Evolutionary conservation across 768 basidiomycete genomes (phyloP), one percentile per base, ranked within the genome.

Genomic region (Boletus huronensis): DNA sequence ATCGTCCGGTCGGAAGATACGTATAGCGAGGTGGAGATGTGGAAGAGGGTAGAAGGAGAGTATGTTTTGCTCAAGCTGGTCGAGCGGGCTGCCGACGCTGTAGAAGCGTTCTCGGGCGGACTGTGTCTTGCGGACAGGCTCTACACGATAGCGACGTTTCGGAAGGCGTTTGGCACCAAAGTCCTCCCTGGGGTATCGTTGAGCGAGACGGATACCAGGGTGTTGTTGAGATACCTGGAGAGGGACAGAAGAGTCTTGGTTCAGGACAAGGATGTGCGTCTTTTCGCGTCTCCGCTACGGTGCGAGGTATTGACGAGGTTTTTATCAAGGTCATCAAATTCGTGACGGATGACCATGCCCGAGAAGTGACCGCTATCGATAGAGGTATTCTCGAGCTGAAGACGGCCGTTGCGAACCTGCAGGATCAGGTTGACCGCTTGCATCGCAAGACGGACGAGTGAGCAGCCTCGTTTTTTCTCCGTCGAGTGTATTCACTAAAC

Each of bases 331-430:
- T 88, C n/a, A 82, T 96, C 66, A 96, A 97, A 70, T 89, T 97
- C 59, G 63, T 88, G 1, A 51, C 56, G 1, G 74, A 70, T 36
- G 73, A 70, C n/a, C 48, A 53, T 25, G 59, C 65, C 32, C 70
- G 69, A 17, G 75, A 71, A 49, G 82, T 98, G 44, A 87, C 86
- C 17, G 78, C 83, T n/a, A 81, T 94, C 5, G 95, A 98, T 64
- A 76, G 72, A 39, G 90, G 95, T 10, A 83, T 95, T 16, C 72
- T 98, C 6, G 87, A 93, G 57, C 79, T 98, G 50, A 86, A 88
- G 70, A 75, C 70, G 0, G 90, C 90, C 0, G 79, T 93, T 26
- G 65, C 72, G 48, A 84, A 82, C 57, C 67, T 98, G 13, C 81
- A 86, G 47, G 64, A 71, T 5, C 93, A 95, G 65, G 77, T 95